Conservation (phyloP, 1,139 yeast genomes). For the Scheffersomyces cryptocercus region DNA sequence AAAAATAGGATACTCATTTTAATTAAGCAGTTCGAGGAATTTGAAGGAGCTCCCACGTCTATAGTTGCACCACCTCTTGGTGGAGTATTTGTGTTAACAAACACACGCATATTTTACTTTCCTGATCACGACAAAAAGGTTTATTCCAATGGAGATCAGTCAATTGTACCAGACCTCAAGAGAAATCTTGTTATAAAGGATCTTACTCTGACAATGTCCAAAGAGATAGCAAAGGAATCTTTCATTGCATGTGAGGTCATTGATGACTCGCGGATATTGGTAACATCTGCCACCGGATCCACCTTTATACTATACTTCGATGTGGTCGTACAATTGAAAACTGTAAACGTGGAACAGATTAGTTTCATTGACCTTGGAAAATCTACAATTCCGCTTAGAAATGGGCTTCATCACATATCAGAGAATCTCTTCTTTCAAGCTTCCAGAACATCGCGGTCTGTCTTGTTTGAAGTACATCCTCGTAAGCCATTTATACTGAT, state of each 20-base stretch:
- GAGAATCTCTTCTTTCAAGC: slow-evolving; percentile 33
- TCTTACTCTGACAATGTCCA: slow-evolving; percentile 4
- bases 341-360: slow-evolving; percentile 18
- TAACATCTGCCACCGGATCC: slow-evolving; percentile 33
- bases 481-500: slow-evolving; percentile 30
- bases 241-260: slow-evolving; percentile 18
- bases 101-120: slow-evolving; percentile 33
- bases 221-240: slow-evolving; percentile 7
- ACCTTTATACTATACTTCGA: slow-evolving; percentile 29
- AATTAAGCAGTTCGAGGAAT: slow-evolving; percentile 33
- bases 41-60: slow-evolving; percentile 34
- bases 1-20: slow-evolving; percentile 8
- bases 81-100: slow-evolving; percentile 34
- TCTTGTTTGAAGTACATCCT: slow-evolving; percentile 31
- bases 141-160: not conserved
- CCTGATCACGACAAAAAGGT: slow-evolving; percentile 17
- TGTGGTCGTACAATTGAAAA: slow-evolving; percentile 2
- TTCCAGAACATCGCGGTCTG: slow-evolving; percentile 35
- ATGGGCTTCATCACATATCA: slow-evolving; percentile 28
- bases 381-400: slow-evolving; percentile 26
- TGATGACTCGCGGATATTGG: slow-evolving; percentile 28
- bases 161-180: not conserved
- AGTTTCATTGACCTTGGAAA: slow-evolving; percentile 31
- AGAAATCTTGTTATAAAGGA: slow-evolving; percentile 13
- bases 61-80: slow-evolving; percentile 25